Conservation (phyloP, 192 early-diverging fungal species). For the Paraglomus brasilianum region DNA sequence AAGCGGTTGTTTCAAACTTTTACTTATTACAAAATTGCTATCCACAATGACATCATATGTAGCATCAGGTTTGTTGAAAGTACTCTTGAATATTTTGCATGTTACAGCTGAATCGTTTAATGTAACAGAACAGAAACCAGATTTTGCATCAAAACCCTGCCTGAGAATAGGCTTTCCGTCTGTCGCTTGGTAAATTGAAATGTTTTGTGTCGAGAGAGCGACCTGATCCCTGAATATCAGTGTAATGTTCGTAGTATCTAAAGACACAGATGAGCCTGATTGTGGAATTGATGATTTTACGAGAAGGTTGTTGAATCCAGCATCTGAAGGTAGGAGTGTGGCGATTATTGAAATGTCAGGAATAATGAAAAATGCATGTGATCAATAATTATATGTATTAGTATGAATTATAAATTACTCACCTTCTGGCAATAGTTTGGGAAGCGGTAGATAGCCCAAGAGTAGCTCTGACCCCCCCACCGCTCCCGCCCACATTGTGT, state of each 20-base stretch:
- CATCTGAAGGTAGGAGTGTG: neutral
- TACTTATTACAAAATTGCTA: constrained; percentile 3
- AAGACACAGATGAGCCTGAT: neutral
- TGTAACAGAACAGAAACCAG: neutral
- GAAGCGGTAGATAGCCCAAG: too few species aligned
- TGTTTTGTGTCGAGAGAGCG: neutral
- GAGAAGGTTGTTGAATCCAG: neutral
- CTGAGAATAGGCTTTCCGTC: neutral
- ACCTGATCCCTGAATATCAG: neutral
- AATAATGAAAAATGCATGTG: too few species aligned
- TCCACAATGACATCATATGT: constrained; percentile 9
- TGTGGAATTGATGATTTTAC: neutral
- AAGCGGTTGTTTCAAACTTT: neutral
- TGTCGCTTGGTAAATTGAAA: constrained; percentile 9
- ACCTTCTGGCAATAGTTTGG: too few species aligned
- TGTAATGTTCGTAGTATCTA: neutral
- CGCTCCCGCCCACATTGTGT: neutral
- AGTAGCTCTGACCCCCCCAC: too few species aligned
- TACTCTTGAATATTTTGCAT: neutral
- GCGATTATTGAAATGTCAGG: too few species aligned
- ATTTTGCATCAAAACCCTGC: neutral
- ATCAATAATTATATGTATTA: too few species aligned
- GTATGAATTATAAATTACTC: too few species aligned
- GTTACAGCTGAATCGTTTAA: neutral
- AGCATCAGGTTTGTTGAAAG: neutral